Percentiles rank a stretch among this genome's conserved stretches.
Conservation (phyloP, 2,329 filamentous ascomycete genomes). For the Paracamarosporium sp. region DNA sequence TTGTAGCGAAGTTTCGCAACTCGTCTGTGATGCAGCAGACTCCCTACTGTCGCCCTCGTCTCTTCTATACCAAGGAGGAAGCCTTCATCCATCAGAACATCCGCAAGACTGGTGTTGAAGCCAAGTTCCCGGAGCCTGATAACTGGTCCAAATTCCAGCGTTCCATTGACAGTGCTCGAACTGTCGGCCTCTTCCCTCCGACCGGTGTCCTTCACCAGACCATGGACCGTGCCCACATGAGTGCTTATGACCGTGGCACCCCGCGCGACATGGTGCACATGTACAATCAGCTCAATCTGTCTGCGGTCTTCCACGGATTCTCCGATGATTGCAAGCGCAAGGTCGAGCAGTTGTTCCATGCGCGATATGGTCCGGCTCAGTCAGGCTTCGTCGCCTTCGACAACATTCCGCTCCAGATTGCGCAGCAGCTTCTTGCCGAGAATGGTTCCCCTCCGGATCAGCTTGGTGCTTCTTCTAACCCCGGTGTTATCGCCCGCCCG, state of each 20-base stretch:
- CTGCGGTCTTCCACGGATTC: constrained; percentile 10
- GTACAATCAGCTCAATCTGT: constrained; percentile 24
- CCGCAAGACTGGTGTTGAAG: constrained; percentile 70
- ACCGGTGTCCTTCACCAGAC: constrained; percentile 76
- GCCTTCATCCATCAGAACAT: constrained; percentile 47
- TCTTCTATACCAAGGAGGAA: constrained; percentile 59
- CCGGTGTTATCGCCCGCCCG: constrained; percentile 33
- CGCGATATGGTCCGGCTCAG: constrained; percentile 24
- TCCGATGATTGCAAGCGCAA: constrained; percentile 27
- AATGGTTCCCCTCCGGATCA: not conserved
- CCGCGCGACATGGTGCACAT: constrained; percentile 46
- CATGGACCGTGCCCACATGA: constrained; percentile 77
- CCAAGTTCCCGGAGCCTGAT: constrained; percentile 78
- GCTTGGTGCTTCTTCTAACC: constrained; percentile 10
- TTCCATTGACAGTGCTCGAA: constrained; percentile 84
- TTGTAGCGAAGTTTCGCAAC: constrained; percentile 95
- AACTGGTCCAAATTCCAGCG: constrained; percentile 88
- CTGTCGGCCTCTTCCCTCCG: constrained; percentile 85
- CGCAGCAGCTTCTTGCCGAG: constrained; percentile 23
- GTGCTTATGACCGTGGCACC: constrained; percentile 83
- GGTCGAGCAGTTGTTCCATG: constrained; percentile 32
- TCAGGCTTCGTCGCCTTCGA: constrained; percentile 32
- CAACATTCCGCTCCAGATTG: constrained; percentile 32
- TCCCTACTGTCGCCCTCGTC: constrained; percentile 79
- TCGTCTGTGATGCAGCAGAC: constrained; percentile 93